phyloP scores from a whole-genome alignment of 78 protist species.

The Neovahlkampfia damariscottae region DNA sequence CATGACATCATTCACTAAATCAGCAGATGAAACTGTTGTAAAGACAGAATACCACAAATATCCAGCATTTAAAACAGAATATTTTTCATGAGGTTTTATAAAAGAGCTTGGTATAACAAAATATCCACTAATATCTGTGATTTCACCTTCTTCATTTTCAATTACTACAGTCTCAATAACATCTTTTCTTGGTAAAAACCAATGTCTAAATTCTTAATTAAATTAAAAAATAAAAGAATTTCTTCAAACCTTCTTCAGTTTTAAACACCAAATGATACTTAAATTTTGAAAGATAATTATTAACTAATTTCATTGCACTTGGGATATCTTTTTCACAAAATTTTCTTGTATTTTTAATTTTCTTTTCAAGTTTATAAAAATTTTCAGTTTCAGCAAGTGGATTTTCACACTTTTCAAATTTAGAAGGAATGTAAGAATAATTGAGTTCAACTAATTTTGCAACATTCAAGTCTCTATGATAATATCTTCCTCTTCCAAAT shows the following conservation, averaged over 20 bases:
- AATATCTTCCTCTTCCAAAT: conserved; percentile 63
- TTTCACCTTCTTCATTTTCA: conserved; percentile 3
- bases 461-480: conserved; percentile 83
- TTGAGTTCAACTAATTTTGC: conserved; percentile 66
- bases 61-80: conserved; percentile 78
- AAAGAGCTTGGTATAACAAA: conserved; percentile 89
- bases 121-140: conserved; percentile 82
- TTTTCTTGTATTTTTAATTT: conserved; percentile 36
- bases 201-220: conserved; percentile 78
- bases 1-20: conserved; percentile 73
- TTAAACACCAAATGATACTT: conserved; percentile 25
- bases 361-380: not conserved
- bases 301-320: conserved; percentile 30
- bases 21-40: conserved; percentile 27
- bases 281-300: conserved; percentile 30
- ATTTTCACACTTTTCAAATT: not conserved
- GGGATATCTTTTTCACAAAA: conserved; percentile 48
- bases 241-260: no score
- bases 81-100: conserved; percentile 51
- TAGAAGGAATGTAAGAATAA: conserved; percentile 39
- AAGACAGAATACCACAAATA: conserved; percentile 85
- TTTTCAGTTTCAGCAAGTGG: conserved; percentile 14
- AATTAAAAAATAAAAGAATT: no score
- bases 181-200: conserved; percentile 47
- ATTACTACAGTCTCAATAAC: conserved; percentile 78